A percentile compares a stretch with the other conserved stretches of the same genome.
Evolutionary conservation across 257 asterid species (phyloP).

Genomic region (Sherardia arvensis): DNA sequence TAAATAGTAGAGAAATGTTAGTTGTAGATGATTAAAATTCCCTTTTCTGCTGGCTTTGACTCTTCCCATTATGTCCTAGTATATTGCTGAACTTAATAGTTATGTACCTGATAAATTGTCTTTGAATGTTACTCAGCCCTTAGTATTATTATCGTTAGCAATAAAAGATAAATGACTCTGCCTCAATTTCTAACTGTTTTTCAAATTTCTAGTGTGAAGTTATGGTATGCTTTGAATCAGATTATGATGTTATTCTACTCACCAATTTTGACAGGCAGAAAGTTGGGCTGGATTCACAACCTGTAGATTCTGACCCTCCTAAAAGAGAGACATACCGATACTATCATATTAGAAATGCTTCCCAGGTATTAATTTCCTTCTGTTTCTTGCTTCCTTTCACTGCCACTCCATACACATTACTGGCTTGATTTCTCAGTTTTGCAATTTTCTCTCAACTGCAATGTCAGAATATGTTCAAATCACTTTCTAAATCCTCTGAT

Average conservation of each 20-base stretch:
- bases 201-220: not conserved
- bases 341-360: conserved; percentile 62
- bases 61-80: not conserved
- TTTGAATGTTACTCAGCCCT: not conserved
- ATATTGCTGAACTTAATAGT: not conserved
- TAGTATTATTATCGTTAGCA: not conserved
- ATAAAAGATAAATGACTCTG: not conserved
- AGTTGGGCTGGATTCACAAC: conserved; percentile 37
- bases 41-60: not conserved
- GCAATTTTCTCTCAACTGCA: not conserved
- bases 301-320: conserved; percentile 27
- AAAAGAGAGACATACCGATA: conserved; percentile 41
- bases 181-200: not conserved
- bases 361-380: conserved; percentile 47
- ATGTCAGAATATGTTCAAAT: not conserved
- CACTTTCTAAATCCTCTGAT: not conserved
- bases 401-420: not conserved
- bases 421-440: not conserved
- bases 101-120: not conserved
- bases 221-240: not conserved
- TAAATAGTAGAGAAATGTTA: not conserved
- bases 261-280: conserved; percentile 48
- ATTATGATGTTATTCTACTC: not conserved
- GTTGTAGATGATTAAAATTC: not conserved
- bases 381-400: not conserved